phyloP scores from a whole-genome alignment of 2,329 filamentous ascomycete genomes.

The Sarocladiaceae sp. region DNA sequence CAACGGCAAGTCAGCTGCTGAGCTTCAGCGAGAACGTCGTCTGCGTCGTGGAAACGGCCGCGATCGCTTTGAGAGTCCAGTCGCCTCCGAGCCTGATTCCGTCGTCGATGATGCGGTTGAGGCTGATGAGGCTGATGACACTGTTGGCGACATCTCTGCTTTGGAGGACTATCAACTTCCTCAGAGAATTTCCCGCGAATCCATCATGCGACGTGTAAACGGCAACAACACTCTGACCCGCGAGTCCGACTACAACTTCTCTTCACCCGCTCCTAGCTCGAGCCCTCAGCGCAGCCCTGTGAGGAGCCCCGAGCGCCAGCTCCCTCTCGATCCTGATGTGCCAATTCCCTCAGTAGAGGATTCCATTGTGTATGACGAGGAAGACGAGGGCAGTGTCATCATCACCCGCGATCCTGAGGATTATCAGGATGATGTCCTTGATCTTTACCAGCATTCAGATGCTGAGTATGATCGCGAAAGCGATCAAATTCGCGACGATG shows the following conservation, averaged over 20 bases:
- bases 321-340: slow-evolving; percentile 75
- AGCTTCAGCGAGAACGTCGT: slow-evolving; percentile 62
- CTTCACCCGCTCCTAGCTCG: slow-evolving; percentile 53
- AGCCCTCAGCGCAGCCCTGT: slow-evolving; percentile 45
- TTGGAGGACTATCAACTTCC: slow-evolving; percentile 61
- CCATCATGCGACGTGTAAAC: slow-evolving; percentile 83
- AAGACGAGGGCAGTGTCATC: slow-evolving; percentile 51
- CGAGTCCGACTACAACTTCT: slow-evolving; percentile 58
- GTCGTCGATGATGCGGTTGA: slow-evolving; percentile 22
- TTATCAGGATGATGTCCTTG: slow-evolving; percentile 57
- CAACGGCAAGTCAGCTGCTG: slow-evolving; percentile 50
- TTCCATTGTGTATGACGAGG: slow-evolving; percentile 41
- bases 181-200: slow-evolving; percentile 83
- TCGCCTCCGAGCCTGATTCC: slow-evolving; percentile 30
- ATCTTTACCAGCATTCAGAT: slow-evolving; percentile 49
- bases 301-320: slow-evolving; percentile 45
- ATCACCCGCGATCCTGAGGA: slow-evolving; percentile 61
- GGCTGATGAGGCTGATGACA: slow-evolving; percentile 50
- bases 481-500: slow-evolving; percentile 37
- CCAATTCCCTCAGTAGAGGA: slow-evolving; percentile 84
- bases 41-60: slow-evolving; percentile 56
- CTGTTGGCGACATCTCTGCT: slow-evolving; percentile 52
- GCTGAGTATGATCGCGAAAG: slow-evolving; percentile 55
- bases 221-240: slow-evolving; percentile 50
- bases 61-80: slow-evolving; percentile 40